These are phyloP conservation scores for Penicillium longicatenatum DNA, from an alignment of 495 filamentous ascomycete species.

Conservation along the genomic window DNA sequence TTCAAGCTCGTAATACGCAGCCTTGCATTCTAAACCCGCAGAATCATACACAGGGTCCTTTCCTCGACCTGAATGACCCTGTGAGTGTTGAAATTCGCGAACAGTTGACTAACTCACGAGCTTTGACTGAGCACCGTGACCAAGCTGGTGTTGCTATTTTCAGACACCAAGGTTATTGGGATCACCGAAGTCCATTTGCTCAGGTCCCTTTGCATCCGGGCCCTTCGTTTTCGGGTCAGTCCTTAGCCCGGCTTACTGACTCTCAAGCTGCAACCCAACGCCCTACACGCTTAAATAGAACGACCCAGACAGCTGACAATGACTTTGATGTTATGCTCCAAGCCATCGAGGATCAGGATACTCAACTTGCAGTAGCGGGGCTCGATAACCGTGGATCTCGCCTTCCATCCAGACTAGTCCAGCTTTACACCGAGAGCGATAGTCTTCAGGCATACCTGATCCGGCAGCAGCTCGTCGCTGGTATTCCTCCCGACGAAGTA, in stretches of 20 bases:
- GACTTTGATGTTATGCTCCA: neutral
- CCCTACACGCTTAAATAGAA: neutral
- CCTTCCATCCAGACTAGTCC: neutral
- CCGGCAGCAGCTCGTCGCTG: constrained; percentile 33
- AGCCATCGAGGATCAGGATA: neutral
- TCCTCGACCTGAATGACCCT: neutral
- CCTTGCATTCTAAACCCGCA: neutral
- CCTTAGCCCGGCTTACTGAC: neutral
- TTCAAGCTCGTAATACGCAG: neutral
- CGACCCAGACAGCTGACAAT: neutral
- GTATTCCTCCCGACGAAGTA: constrained; percentile 29
- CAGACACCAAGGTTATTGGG: too few species aligned
- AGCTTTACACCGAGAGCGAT: neutral
- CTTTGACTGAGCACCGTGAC: neutral
- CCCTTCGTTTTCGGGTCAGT: neutral
- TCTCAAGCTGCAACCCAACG: neutral
- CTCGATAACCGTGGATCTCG: neutral
- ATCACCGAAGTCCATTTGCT: too few species aligned
- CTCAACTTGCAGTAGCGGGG: neutral
- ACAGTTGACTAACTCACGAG: neutral
- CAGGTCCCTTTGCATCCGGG: neutral
- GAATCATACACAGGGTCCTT: neutral
- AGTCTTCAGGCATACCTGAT: constrained; percentile 34
- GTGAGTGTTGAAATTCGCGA: neutral
- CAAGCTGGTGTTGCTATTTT: neutral